phyloP scores from a whole-genome alignment of 306 rosid genomes.

The Prunus padus region DNA sequence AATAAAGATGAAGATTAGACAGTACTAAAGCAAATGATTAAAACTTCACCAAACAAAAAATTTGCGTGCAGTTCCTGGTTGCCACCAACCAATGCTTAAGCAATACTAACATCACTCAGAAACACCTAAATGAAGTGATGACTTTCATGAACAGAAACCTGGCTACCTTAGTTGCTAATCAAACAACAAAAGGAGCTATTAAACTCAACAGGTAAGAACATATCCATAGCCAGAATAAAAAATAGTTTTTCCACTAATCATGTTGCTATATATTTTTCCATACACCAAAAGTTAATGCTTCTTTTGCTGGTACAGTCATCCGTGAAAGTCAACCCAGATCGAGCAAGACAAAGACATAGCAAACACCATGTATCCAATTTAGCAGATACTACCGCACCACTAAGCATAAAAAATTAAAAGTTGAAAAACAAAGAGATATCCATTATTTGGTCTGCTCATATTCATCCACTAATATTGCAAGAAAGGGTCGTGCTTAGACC shows the following conservation, averaged over 20 bases:
- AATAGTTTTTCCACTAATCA: background rate
- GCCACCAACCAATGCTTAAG: background rate
- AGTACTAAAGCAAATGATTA: background rate
- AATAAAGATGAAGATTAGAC: conserved; percentile 5
- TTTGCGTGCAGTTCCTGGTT: background rate
- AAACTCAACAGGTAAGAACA: background rate
- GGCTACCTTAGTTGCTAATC: background rate
- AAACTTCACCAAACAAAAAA: background rate
- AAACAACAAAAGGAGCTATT: background rate
- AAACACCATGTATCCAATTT: background rate
- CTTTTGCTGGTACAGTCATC: background rate
- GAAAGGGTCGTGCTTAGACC: background rate
- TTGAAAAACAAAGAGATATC: background rate
- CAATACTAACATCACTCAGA: background rate
- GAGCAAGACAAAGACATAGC: background rate
- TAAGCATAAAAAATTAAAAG: background rate
- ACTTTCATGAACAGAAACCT: background rate
- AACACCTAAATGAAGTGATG: background rate
- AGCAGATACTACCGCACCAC: background rate
- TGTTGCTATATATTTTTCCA: background rate
- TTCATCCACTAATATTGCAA: background rate
- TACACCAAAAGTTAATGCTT: background rate
- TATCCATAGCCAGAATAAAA: background rate
- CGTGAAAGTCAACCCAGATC: background rate
- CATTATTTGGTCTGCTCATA: background rate